phyloP scores from a whole-genome alignment of 129 eudicot species.

The Calendula officinalis region DNA sequence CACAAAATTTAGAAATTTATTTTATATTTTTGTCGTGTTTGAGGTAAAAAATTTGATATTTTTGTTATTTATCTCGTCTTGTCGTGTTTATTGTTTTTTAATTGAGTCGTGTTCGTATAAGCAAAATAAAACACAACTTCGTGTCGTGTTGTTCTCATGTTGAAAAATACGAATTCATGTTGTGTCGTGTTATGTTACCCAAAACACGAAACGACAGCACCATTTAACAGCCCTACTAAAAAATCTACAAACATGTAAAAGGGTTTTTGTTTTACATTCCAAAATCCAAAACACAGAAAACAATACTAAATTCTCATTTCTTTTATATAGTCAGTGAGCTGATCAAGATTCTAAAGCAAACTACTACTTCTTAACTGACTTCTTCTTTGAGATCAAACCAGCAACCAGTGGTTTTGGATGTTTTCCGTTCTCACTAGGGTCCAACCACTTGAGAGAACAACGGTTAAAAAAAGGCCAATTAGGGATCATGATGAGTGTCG shows the following conservation, averaged over 20 bases:
- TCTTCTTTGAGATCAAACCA: slow-evolving; percentile 22
- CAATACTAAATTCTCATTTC: slow-evolving; percentile 3
- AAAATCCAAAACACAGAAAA: slow-evolving; percentile 14
- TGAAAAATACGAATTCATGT: no score
- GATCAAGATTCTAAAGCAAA: slow-evolving; percentile 3
- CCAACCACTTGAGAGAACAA: slow-evolving; percentile 28
- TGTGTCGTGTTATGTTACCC: no score
- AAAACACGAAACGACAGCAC: no score
- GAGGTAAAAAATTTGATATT: no score
- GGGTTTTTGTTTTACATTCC: slow-evolving; percentile 7
- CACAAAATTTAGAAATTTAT: no score
- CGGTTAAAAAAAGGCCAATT: slow-evolving; percentile 29
- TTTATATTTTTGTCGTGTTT: no score
- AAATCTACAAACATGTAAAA: not conserved
- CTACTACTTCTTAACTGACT: slow-evolving; percentile 19
- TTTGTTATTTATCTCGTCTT: no score
- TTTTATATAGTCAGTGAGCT: not conserved
- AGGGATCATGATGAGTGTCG: slow-evolving; percentile 24
- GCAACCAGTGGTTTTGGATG: slow-evolving; percentile 32
- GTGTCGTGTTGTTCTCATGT: no score
- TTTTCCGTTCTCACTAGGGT: slow-evolving; percentile 24
- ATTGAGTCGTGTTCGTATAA: no score
- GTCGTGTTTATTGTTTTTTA: no score
- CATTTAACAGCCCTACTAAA: slow-evolving; percentile 15
- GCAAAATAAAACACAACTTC: no score